These are phyloP conservation scores for Rhizoclosmatium sp. DNA, from an alignment of 192 early-diverging fungal species.

Conservation along the genomic window DNA sequence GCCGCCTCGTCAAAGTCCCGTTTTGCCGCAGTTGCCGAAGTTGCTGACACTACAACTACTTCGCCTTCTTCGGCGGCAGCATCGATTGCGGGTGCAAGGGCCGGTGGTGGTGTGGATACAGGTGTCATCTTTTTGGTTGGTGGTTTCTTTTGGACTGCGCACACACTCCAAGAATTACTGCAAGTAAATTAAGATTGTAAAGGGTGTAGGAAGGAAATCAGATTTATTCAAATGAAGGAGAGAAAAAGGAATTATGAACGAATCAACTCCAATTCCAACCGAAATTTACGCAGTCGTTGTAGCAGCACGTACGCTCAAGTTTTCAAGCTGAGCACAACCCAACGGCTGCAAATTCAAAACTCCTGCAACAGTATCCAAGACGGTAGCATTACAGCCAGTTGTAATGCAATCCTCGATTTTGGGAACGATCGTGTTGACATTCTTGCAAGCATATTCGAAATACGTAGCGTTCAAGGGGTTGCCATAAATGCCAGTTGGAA, in stretches of 20 bases:
- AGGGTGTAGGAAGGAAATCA: too few relatives aligned
- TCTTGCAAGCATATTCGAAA: not conserved
- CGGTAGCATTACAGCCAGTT: not conserved
- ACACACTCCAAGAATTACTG: too few relatives aligned
- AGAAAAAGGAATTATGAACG: too few relatives aligned
- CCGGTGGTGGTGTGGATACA: too few relatives aligned
- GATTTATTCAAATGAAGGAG: too few relatives aligned
- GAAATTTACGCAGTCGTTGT: too few relatives aligned
- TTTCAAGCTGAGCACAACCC: not conserved
- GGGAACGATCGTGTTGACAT: not conserved
- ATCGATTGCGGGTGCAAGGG: not conserved
- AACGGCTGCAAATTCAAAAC: constrained; percentile 10
- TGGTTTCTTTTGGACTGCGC: too few relatives aligned
- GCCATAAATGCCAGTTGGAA: not conserved
- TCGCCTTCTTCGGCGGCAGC: constrained; percentile 1
- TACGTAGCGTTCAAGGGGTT: not conserved
- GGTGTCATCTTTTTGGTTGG: too few relatives aligned
- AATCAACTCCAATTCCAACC: too few relatives aligned
- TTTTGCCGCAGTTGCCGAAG: not conserved
- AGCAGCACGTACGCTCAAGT: not conserved
- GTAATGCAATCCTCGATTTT: not conserved
- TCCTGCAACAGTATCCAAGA: not conserved
- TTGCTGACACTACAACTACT: not conserved
- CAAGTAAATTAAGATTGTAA: too few relatives aligned
- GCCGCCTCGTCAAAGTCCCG: not conserved